Evolutionary conservation across 805 yeast genomes (phyloP).

Genomic region (Jamesozyma spencerorum): DNA sequence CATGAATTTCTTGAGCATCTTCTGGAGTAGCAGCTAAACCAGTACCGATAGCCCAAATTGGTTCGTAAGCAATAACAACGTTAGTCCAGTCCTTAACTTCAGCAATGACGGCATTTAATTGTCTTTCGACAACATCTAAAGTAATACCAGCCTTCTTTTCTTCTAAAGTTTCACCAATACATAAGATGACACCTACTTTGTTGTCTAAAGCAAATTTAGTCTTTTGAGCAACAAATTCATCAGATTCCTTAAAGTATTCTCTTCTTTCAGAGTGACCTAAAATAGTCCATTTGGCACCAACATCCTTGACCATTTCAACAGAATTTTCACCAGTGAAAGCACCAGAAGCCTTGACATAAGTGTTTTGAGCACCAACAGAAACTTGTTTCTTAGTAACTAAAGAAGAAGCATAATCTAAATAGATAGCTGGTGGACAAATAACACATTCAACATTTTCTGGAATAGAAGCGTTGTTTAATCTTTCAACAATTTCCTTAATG

Average conservation of each 20-base stretch:
- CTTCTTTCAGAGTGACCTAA: slow-evolving; percentile 99
- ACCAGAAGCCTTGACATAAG: slow-evolving; percentile 80
- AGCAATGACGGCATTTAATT: slow-evolving; percentile 79
- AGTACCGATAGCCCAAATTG: slow-evolving; percentile 99
- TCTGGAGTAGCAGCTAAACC: slow-evolving; percentile 98
- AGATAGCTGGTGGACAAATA: slow-evolving; percentile 92
- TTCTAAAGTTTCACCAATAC: slow-evolving; percentile 96
- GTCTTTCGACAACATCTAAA: slow-evolving; percentile 77
- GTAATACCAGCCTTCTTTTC: slow-evolving; percentile 88
- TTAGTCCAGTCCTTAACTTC: slow-evolving; percentile 80
- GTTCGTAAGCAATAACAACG: slow-evolving; percentile 95
- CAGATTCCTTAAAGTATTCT: slow-evolving; percentile 81
- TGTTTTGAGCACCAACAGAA: slow-evolving; percentile 83
- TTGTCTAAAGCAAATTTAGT: slow-evolving; percentile 85
- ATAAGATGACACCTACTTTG: slow-evolving; percentile 85
- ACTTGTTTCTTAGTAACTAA: slow-evolving; percentile 64
- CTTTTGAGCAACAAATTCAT: slow-evolving; percentile 87
- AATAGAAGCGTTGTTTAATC: slow-evolving; percentile 69
- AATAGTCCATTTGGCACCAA: slow-evolving; percentile 89
- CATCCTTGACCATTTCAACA: slow-evolving; percentile 79
- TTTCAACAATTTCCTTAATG: slow-evolving; percentile 72
- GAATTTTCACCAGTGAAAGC: slow-evolving; percentile 98
- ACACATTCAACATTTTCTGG: slow-evolving; percentile 84
- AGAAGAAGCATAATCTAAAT: slow-evolving; percentile 67
- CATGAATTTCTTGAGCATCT: slow-evolving; percentile 95